These are phyloP conservation scores for Paulownia fortunei DNA, from an alignment of 257 asterid species.

Conservation along the genomic window DNA sequence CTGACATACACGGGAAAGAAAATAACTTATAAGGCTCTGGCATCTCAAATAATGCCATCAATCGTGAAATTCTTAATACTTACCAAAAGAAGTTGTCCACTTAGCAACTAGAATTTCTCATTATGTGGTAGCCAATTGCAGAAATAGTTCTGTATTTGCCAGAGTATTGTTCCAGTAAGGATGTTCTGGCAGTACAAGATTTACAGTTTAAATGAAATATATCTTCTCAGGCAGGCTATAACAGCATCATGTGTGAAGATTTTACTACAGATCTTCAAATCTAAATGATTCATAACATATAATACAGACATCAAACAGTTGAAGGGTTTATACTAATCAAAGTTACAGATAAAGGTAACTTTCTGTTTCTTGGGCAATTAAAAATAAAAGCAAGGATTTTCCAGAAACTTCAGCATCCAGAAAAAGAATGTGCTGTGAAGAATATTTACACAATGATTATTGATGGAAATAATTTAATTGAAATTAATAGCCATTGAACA, in stretches of 20 bases:
- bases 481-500: too few species aligned
- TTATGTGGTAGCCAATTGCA: not conserved
- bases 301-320: not conserved
- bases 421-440: too few species aligned
- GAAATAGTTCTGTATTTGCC: not conserved
- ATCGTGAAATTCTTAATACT: not conserved
- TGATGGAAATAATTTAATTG: too few species aligned
- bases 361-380: too few species aligned
- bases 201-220: not conserved
- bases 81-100: not conserved
- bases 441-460: too few species aligned
- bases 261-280: not conserved
- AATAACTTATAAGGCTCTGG: not conserved
- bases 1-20: too few species aligned
- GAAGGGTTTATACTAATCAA: too few species aligned
- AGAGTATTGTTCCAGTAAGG: not conserved
- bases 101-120: not conserved
- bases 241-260: not conserved
- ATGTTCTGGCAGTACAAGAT: not conserved
- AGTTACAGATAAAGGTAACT: too few species aligned
- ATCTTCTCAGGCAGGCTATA: constrained; percentile 1
- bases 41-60: not conserved
- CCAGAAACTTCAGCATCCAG: too few species aligned
- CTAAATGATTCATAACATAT: not conserved
- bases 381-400: too few species aligned